Evolutionary conservation across 192 early-diverging fungal genomes (phyloP).

Genomic region (Haplosporangium gracile): DNA sequence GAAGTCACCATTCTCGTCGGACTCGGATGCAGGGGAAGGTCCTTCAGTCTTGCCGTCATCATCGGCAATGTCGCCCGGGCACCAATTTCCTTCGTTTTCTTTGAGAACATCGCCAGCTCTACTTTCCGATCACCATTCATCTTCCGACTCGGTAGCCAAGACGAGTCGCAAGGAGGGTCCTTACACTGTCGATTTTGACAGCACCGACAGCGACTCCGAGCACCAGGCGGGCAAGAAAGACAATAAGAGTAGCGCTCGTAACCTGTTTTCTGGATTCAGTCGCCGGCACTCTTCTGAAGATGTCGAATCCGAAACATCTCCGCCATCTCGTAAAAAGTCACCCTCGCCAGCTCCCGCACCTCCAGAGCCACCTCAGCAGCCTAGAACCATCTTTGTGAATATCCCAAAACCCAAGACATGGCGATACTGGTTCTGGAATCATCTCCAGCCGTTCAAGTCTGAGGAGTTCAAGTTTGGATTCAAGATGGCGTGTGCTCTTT

Average conservation of each 20-base stretch:
- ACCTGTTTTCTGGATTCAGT: slow-evolving; percentile 20
- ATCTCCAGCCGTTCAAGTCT: slow-evolving; percentile 47
- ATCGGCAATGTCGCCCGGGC: neutral
- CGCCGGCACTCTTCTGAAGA: slow-evolving; percentile 7
- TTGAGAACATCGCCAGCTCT: slow-evolving; percentile 20
- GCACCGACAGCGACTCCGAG: neutral
- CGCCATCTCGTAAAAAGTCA: neutral
- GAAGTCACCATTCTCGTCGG: neutral
- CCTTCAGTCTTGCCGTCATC: slow-evolving; percentile 5
- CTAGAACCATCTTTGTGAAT: slow-evolving; percentile 28
- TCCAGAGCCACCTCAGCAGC: neutral
- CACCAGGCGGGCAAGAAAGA: neutral
- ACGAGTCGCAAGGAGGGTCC: neutral
- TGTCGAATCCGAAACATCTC: neutral
- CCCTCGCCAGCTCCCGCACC: neutral
- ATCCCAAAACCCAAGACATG: slow-evolving; percentile 31
- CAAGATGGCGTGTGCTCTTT: slow-evolving; percentile 63
- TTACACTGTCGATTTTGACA: neutral
- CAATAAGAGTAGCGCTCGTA: neutral
- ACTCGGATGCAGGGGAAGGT: neutral
- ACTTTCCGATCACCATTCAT: neutral
- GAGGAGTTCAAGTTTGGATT: slow-evolving; percentile 65
- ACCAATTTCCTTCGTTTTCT: slow-evolving; percentile 34
- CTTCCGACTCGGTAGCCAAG: slow-evolving; percentile 11
- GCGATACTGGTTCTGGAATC: slow-evolving; percentile 60